Base-by-base conservation (phyloP, 352 stramenopile species). In the Globisporangium paroecandrum region DNA sequence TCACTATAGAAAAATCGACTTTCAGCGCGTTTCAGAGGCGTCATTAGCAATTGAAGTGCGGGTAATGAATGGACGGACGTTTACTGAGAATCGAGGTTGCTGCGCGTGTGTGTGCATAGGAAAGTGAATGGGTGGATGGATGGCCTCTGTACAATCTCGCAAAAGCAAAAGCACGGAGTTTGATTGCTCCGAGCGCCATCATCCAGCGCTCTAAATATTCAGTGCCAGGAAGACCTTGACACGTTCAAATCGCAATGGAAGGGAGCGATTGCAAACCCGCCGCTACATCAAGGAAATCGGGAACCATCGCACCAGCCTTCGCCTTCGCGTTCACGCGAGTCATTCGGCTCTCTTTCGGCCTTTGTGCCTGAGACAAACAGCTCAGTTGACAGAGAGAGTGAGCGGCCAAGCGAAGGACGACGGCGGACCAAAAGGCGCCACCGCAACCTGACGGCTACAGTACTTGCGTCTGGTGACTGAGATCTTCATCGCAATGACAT, bases 251-350 rank as follows among this genome's bases (percentile, higher is more conserved):
- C 53, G 18, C 53, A 5, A 22, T 22, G 24, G 53, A 58, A 58
- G 41, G 41, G 41, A 8, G 38, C 41, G 41, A 49, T 36, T 58
- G 24, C 47, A 18, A 55, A 6, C 53, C 18, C 53, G 24, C 32
- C 53, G 53, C 53, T 58, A 58, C 53, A 36, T 58, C 53, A 58
- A 58, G 53, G 15, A 58, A 58, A 58, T 18, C 12, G 10, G 15
- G 7, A 55, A 25, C 24, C 24, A 46, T n/a, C 12, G 24, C 51
- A 34, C 34, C 51, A 20, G 18, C 13, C 22, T 18, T 20, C 27
- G 12, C 51, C 49, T 18, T 20, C 27, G 12, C 51, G 15, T 8
- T 57, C 22, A 57, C 24, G 24, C 22, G 51, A 57, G n/a, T 13
- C 22, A 57, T 49, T 20, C 3, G 15, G 4, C 15, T n/a, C 15